Conservation (phyloP, 2,329 filamentous ascomycete genomes). For the Paracorniculantispora psalliotae region DNA sequence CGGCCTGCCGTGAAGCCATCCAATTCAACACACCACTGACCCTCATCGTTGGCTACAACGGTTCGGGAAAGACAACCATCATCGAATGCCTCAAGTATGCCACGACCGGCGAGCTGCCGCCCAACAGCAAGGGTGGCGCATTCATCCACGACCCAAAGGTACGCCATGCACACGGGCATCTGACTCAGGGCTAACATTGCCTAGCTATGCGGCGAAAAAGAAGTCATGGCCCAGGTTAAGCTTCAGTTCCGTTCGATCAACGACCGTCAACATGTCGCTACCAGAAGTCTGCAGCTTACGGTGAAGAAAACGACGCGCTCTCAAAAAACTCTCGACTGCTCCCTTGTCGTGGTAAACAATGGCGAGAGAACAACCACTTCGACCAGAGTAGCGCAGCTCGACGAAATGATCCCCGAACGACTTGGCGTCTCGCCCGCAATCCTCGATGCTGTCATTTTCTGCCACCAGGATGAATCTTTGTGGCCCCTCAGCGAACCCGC, state of each 20-base stretch:
- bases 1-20: conserved; percentile 69
- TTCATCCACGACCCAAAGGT: conserved; percentile 97
- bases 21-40: conserved; percentile 87
- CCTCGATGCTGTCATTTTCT: conserved; percentile 94
- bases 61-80: conserved; percentile 96
- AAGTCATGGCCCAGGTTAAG: conserved; percentile 87
- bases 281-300: conserved; percentile 77
- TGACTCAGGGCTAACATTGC: neutral
- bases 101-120: conserved; percentile 87
- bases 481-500: conserved; percentile 92
- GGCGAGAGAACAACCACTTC: conserved; percentile 78
- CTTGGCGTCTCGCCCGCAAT: conserved; percentile 87
- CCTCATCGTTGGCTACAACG: conserved; percentile 94
- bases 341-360: conserved; percentile 68
- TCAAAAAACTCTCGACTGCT: conserved; percentile 81
- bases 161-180: no score
- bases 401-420: conserved; percentile 76
- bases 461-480: conserved; percentile 94
- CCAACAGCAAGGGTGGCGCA: conserved; percentile 83
- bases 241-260: conserved; percentile 78
- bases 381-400: conserved; percentile 73
- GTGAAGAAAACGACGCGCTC: conserved; percentile 74
- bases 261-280: conserved; percentile 74
- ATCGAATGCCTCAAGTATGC: conserved; percentile 99
- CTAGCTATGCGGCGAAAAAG: conserved; percentile 74